A percentile compares a stretch with the other conserved stretches of the same genome.
Conservation (phyloP, 768 basidiomycete species). For the Coprinellus micaceus region DNA sequence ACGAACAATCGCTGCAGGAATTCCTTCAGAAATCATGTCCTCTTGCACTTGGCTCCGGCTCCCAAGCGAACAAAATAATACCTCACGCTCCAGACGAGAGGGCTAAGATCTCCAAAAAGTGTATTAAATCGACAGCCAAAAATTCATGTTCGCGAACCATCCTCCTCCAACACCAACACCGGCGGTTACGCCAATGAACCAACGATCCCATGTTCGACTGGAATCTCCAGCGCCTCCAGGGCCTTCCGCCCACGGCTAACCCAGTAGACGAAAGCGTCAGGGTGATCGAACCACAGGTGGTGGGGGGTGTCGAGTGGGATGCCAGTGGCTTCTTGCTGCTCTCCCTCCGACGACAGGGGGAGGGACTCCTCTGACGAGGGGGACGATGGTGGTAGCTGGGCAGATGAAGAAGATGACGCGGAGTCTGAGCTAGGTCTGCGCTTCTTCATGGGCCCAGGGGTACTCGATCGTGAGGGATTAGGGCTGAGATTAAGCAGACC, state of each 20-base stretch:
- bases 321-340: constrained; percentile 9
- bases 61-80: no score
- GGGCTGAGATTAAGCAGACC: constrained; percentile 33
- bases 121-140: no score
- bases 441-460: constrained; percentile 9
- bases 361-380: constrained; percentile 1
- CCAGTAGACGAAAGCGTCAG: constrained; percentile 44
- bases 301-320: constrained; percentile 2
- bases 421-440: background rate
- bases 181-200: background rate
- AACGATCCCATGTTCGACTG: constrained; percentile 40
- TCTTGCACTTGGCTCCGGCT: no score
- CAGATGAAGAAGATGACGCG: background rate
- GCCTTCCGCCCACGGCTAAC: constrained; percentile 46
- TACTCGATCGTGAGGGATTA: background rate
- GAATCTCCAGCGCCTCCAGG: constrained; percentile 46
- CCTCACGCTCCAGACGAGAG: no score
- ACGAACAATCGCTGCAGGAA: no score
- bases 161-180: no score
- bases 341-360: background rate
- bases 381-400: background rate
- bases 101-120: no score
- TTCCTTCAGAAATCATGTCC: no score
- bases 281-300: constrained; percentile 53
- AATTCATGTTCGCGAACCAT: no score